Evolutionary conservation across 2,329 filamentous ascomycete species (phyloP).

Genomic region (Apiospora sp.): DNA sequence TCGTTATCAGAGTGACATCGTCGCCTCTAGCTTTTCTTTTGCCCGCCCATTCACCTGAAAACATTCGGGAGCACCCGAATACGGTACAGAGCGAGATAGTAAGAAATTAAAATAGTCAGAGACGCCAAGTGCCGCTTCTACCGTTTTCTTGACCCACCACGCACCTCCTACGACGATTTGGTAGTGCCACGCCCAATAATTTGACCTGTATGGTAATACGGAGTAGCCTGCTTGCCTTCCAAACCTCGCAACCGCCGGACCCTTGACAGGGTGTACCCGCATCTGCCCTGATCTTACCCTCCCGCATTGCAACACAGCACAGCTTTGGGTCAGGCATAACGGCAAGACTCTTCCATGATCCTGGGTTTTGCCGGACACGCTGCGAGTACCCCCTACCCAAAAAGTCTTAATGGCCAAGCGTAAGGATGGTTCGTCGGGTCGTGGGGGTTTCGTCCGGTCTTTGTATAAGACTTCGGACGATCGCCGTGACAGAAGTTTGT

Average conservation of each 20-base stretch:
- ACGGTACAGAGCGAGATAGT: no score
- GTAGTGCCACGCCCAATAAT: not conserved
- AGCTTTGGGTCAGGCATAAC: not conserved
- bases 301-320: slow-evolving; percentile 18
- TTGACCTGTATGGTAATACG: not conserved
- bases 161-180: not conserved
- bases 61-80: not conserved
- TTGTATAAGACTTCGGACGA: slow-evolving; percentile 7
- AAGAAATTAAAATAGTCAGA: not conserved
- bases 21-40: not conserved
- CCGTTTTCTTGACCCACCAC: not conserved
- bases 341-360: not conserved
- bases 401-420: not conserved
- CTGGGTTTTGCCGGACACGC: not conserved
- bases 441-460: slow-evolving; percentile 16
- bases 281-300: not conserved
- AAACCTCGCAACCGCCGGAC: not conserved
- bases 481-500: not conserved
- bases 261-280: slow-evolving; percentile 12
- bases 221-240: not conserved
- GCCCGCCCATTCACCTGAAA: not conserved
- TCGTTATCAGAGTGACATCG: slow-evolving; percentile 18
- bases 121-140: not conserved
- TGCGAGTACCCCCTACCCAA: not conserved
- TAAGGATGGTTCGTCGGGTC: not conserved